Conservation (phyloP, 2,329 filamentous ascomycete species). For the Verruconis gallopava region DNA sequence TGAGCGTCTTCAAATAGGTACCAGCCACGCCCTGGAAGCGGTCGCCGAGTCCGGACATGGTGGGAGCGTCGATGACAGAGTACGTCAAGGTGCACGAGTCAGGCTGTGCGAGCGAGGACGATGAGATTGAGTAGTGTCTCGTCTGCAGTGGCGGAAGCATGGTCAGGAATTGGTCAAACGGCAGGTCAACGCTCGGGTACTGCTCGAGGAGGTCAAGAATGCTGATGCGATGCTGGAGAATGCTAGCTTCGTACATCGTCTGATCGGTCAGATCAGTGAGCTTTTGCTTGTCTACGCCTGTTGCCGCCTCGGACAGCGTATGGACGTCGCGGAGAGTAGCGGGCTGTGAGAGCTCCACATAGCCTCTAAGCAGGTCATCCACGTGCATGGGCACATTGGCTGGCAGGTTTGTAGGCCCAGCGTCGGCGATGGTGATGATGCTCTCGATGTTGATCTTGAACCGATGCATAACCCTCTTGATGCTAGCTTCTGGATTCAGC, state of each 20-base stretch:
- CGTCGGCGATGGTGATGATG: conserved; percentile 43
- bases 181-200: conserved; percentile 15
- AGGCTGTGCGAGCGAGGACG: conserved; percentile 50
- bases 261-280: background rate
- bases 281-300: background rate
- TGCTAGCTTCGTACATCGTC: background rate
- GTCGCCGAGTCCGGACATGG: conserved; percentile 24
- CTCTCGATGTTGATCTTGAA: conserved; percentile 60
- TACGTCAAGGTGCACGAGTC: conserved; percentile 53
- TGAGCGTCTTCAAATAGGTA: conserved; percentile 29
- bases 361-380: conserved; percentile 51
- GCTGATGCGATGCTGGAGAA: conserved; percentile 12
- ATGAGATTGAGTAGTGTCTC: conserved; percentile 71
- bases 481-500: conserved; percentile 49
- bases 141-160: conserved; percentile 67
- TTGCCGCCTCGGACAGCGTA: background rate
- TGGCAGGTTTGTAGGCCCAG: conserved; percentile 56
- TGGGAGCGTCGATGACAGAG: conserved; percentile 41
- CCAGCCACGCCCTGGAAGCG: conserved; percentile 31
- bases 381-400: conserved; percentile 47
- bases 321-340: conserved; percentile 36
- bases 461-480: conserved; percentile 48
- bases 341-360: conserved; percentile 60
- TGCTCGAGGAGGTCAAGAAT: conserved; percentile 16
- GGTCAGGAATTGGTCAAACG: conserved; percentile 53